A percentile compares a stretch with the other conserved stretches of the same genome.
Conservation (phyloP, 106 monocot species). For the Amphibolis antarctica region DNA sequence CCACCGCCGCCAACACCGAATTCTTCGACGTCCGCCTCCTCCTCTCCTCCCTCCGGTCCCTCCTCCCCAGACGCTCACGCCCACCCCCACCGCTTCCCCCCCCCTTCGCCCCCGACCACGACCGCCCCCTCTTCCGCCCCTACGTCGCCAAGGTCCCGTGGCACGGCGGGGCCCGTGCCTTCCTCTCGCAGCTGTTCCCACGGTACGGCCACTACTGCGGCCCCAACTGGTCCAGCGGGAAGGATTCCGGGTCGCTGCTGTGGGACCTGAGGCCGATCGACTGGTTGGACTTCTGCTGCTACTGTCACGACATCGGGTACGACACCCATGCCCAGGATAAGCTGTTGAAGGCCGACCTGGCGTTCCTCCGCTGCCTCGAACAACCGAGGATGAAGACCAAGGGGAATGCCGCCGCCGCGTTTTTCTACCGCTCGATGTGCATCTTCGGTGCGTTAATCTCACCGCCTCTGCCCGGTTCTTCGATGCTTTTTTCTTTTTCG, state of each 20-base stretch:
- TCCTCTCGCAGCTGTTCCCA: slow-evolving; percentile 82
- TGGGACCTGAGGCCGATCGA: slow-evolving; percentile 93
- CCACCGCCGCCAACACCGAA: no score
- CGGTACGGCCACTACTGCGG: slow-evolving; percentile 97
- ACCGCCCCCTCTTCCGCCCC: slow-evolving; percentile 46
- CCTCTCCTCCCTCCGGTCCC: slow-evolving; percentile 9
- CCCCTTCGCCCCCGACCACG: neutral
- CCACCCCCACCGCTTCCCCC: neutral
- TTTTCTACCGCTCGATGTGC: slow-evolving; percentile 76
- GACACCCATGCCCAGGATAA: slow-evolving; percentile 78
- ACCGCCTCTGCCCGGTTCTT: no score
- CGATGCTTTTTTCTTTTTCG: no score
- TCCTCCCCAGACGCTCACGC: neutral
- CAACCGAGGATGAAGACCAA: slow-evolving; percentile 52
- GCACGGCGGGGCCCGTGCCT: slow-evolving; percentile 74
- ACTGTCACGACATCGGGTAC: slow-evolving; percentile 95
- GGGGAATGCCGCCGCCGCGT: slow-evolving; percentile 40
- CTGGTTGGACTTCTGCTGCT: slow-evolving; percentile 95
- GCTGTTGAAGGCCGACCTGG: slow-evolving; percentile 80
- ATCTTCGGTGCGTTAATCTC: slow-evolving; percentile 42
- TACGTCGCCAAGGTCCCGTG: slow-evolving; percentile 91
- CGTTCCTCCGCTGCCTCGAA: slow-evolving; percentile 83
- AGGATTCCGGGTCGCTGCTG: slow-evolving; percentile 66
- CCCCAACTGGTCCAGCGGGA: slow-evolving; percentile 98
- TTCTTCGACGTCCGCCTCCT: slow-evolving; percentile 7